A percentile compares a stretch with the other conserved stretches of the same genome.
These are phyloP conservation scores for Borealophlyctis nickersoniae DNA, from an alignment of 192 early-diverging fungal genomes.

Conservation along the genomic window DNA sequence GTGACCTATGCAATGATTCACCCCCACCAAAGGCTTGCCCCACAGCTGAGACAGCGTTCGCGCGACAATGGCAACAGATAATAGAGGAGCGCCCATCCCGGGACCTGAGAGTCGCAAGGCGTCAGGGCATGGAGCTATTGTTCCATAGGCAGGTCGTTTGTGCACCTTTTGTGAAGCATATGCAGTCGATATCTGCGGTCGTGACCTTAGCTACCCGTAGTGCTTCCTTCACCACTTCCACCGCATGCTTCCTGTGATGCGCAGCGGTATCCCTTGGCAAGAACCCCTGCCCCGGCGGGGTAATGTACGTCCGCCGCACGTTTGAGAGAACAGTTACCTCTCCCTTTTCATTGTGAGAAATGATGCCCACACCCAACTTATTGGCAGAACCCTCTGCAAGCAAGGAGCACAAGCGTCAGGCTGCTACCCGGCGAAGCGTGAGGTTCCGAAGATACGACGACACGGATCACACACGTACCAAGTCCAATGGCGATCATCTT, in stretches of 20 bases:
- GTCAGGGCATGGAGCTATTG: background rate
- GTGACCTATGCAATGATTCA: conserved; percentile 98
- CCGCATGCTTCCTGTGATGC: conserved; percentile 81
- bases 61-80: conserved; percentile 86
- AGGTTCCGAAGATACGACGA: background rate
- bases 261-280: conserved; percentile 89
- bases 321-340: conserved; percentile 79
- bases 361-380: conserved; percentile 95
- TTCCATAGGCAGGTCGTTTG: background rate
- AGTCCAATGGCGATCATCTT: conserved; percentile 33
- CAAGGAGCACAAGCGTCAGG: background rate
- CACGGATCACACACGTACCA: conserved; percentile 6
- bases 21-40: conserved; percentile 88
- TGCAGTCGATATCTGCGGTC: conserved; percentile 78
- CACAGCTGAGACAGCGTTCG: conserved; percentile 89
- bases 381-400: conserved; percentile 72
- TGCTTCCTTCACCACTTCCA: conserved; percentile 73
- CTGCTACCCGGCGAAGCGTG: background rate
- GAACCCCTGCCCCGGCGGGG: conserved; percentile 95
- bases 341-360: conserved; percentile 61
- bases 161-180: conserved; percentile 90
- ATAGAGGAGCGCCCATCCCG: conserved; percentile 96
- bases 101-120: conserved; percentile 70
- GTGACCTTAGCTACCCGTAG: conserved; percentile 70
- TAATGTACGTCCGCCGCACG: conserved; percentile 89